phyloP scores from a whole-genome alignment of 2,329 filamentous ascomycete species.

The Aspergillus flavus region DNA sequence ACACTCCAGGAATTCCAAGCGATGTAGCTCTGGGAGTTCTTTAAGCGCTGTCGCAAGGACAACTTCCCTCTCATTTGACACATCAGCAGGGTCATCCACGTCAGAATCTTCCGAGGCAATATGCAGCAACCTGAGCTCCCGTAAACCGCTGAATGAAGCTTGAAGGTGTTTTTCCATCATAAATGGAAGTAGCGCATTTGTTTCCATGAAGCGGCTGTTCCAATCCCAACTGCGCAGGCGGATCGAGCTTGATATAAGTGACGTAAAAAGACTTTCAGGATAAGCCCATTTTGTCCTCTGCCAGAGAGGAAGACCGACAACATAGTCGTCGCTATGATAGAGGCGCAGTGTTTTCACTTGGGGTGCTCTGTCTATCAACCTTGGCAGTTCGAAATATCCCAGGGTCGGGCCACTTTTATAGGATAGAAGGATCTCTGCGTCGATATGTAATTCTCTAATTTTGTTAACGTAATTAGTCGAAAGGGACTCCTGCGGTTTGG shows the following conservation, averaged over 20 bases:
- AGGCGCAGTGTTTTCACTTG: conserved; percentile 71
- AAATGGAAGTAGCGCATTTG: conserved; percentile 44
- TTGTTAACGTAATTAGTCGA: conserved; percentile 69
- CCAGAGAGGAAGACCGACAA: conserved; percentile 36
- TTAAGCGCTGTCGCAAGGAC: conserved; percentile 52
- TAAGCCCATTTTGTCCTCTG: conserved; percentile 66
- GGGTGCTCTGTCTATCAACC: conserved; percentile 65
- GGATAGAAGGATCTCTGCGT: conserved; percentile 61
- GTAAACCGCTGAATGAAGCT: conserved; percentile 54
- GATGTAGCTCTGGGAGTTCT: conserved; percentile 64
- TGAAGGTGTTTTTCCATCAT: conserved; percentile 57
- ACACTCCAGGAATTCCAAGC: conserved; percentile 74
- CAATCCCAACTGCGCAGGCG: conserved; percentile 58
- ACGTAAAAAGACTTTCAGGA: conserved; percentile 64
- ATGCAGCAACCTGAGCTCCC: conserved; percentile 41
- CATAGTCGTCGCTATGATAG: conserved; percentile 66
- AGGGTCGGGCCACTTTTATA: conserved; percentile 56
- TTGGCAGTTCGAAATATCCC: conserved; percentile 58
- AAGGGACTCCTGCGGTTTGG: conserved; percentile 53
- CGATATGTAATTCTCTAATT: conserved; percentile 69
- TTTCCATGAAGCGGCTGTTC: conserved; percentile 54
- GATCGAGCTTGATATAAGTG: conserved; percentile 56
- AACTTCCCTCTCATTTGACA: conserved; percentile 32
- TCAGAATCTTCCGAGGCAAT: conserved; percentile 27
- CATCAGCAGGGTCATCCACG: conserved; percentile 45